Evolutionary conservation across 2,329 filamentous ascomycete genomes (phyloP).

Genomic region (Aspergillus ustus): DNA sequence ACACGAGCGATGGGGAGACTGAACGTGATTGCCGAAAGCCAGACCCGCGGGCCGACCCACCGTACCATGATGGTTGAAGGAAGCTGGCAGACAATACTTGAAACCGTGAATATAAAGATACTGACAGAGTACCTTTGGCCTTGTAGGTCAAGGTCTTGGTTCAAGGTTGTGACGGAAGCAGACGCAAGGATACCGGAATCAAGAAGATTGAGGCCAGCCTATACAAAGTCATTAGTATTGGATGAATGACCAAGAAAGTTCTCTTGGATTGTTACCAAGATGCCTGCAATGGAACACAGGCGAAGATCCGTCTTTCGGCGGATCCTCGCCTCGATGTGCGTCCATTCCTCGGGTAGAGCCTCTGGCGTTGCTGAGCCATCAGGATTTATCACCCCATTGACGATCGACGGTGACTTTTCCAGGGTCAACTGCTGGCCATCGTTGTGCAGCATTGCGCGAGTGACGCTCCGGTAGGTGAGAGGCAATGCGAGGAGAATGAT

Average conservation of each 20-base stretch:
- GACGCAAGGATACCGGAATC: slow-evolving; percentile 72
- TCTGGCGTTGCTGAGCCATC: not conserved
- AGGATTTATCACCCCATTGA: not conserved
- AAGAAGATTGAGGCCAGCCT: slow-evolving; percentile 69
- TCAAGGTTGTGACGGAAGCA: slow-evolving; percentile 71
- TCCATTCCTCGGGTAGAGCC: slow-evolving; percentile 22
- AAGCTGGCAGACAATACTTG: slow-evolving; percentile 70
- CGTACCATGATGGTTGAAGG: slow-evolving; percentile 70
- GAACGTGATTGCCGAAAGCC: slow-evolving; percentile 65
- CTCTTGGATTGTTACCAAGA: slow-evolving; percentile 47
- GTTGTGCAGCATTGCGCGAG: slow-evolving; percentile 7
- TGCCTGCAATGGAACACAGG: slow-evolving; percentile 71
- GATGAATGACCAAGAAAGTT: not conserved
- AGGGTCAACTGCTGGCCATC: not conserved
- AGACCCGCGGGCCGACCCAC: slow-evolving; percentile 65
- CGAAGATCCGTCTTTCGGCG: slow-evolving; percentile 69
- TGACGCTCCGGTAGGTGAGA: not conserved
- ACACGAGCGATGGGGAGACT: not conserved
- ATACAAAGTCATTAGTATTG: not conserved
- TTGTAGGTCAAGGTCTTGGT: slow-evolving; percentile 64
- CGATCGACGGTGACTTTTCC: not conserved
- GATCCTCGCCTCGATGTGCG: slow-evolving; percentile 51
- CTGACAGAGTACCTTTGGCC: slow-evolving; percentile 71
- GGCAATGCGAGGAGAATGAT: not conserved
- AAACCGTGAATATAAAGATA: slow-evolving; percentile 75